Conservation (phyloP, 768 basidiomycete species). For the Sarcomyxa edulis region DNA sequence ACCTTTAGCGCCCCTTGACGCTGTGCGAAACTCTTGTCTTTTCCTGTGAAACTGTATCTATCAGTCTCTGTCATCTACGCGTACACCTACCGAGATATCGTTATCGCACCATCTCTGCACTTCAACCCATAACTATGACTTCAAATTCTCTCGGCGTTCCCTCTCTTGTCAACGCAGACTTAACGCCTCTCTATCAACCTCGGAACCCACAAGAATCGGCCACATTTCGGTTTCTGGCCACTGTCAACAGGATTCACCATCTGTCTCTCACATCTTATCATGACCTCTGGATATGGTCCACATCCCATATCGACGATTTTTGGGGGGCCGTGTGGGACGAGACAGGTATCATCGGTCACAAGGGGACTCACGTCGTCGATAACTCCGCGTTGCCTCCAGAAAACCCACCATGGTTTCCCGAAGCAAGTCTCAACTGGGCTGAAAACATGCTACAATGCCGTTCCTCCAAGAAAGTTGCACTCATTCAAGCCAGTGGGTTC, state of each 20-base stretch:
- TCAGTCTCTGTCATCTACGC: no score
- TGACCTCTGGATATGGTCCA: conserved; percentile 68
- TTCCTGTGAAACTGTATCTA: no score
- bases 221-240: conserved; percentile 41
- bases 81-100: no score
- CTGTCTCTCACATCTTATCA: conserved; percentile 47
- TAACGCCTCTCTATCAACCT: conserved; percentile 44
- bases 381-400: conserved; percentile 41
- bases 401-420: conserved; percentile 70
- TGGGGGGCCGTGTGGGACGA: conserved; percentile 76
- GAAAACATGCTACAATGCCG: conserved; percentile 72
- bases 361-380: conserved; percentile 59
- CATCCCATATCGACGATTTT: conserved; percentile 51
- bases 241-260: conserved; percentile 42
- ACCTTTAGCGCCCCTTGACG: no score
- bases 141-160: conserved; percentile 7
- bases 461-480: conserved; percentile 51
- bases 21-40: no score
- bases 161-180: conserved; percentile 13
- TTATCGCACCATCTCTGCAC: conserved; percentile 5
- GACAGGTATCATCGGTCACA: conserved; percentile 54
- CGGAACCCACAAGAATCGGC: conserved; percentile 34
- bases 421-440: conserved; percentile 70
- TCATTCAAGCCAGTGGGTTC: conserved; percentile 65
- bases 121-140: conserved; percentile 2